Evolutionary conservation across 768 basidiomycete species (phyloP).

Genomic region (Hygrocybe punicea): DNA sequence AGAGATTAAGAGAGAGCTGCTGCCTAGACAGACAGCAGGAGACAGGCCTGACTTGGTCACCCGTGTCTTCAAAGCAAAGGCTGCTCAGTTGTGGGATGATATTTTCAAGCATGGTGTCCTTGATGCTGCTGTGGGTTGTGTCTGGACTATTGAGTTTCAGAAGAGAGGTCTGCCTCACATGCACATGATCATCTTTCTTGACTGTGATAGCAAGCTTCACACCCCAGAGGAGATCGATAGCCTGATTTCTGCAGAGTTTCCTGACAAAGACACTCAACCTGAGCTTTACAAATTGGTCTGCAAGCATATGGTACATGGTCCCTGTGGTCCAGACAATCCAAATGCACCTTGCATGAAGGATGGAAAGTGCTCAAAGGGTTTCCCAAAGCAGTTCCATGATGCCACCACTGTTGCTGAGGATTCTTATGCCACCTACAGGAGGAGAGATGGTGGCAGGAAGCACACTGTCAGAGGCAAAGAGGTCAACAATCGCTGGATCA

Average conservation of each 20-base stretch:
- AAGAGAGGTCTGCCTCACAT: conserved; percentile 55
- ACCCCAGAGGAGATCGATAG: conserved; percentile 39
- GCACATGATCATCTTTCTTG: conserved; percentile 48
- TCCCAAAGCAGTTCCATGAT: conserved; percentile 38
- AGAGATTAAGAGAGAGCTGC: conserved; percentile 36
- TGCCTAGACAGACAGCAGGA: conserved; percentile 36
- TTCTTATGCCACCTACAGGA: conserved; percentile 40
- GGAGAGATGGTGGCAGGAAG: conserved; percentile 33
- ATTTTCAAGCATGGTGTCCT: conserved; percentile 39
- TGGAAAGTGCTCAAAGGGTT: conserved; percentile 42
- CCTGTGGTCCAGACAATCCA: conserved; percentile 38
- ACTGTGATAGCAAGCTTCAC: conserved; percentile 29
- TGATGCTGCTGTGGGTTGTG: conserved; percentile 41
- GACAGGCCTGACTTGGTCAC: conserved; percentile 49
- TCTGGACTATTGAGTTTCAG: conserved; percentile 58
- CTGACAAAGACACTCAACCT: conserved; percentile 34
- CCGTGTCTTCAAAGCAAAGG: conserved; percentile 45
- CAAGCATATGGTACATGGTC: conserved; percentile 48
- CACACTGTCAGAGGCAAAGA: background rate
- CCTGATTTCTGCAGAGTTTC: conserved; percentile 34
- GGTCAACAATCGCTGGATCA: conserved; percentile 8
- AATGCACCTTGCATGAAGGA: conserved; percentile 42
- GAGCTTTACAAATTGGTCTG: conserved; percentile 33
- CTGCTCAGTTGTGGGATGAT: conserved; percentile 31
- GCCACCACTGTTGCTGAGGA: conserved; percentile 36